These are phyloP conservation scores for Saccharomycopsis sp. DNA, from an alignment of 805 yeast genomes.

Conservation along the genomic window DNA sequence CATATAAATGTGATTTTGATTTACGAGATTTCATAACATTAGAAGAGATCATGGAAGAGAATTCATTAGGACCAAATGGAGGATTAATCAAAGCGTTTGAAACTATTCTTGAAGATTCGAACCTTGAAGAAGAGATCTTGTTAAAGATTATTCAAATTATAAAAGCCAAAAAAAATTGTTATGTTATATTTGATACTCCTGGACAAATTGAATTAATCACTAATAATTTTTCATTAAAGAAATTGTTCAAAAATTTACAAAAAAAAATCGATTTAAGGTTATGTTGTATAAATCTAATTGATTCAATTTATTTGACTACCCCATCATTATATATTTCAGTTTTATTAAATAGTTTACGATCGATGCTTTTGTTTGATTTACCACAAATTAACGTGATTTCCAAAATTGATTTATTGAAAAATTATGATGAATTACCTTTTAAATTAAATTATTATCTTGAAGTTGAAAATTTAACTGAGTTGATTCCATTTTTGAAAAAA, in stretches of 20 bases:
- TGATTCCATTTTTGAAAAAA: conserved; percentile 57
- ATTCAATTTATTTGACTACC: conserved; percentile 67
- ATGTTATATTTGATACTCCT: conserved; percentile 80
- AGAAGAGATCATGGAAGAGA: conserved; percentile 50
- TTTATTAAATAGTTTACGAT: conserved; percentile 66
- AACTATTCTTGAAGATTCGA: conserved; percentile 22
- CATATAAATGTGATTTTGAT: conserved; percentile 45
- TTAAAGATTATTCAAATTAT: conserved; percentile 42
- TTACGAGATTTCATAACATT: conserved; percentile 45
- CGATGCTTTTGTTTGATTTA: conserved; percentile 86
- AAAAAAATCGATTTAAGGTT: conserved; percentile 58
- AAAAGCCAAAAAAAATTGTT: conserved; percentile 50
- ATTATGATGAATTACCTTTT: conserved; percentile 76
- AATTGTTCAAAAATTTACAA: conserved; percentile 56
- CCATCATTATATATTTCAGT: conserved; percentile 87
- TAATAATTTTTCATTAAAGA: conserved; percentile 64
- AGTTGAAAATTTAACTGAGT: conserved; percentile 68
- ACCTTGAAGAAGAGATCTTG: conserved; percentile 44
- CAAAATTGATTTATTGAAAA: conserved; percentile 72
- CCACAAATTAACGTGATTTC: conserved; percentile 92
- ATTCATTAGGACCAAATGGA: conserved; percentile 60
- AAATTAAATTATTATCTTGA: conserved; percentile 81
- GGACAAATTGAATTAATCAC: conserved; percentile 96
- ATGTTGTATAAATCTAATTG: conserved; percentile 81
- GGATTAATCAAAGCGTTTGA: conserved; percentile 87